phyloP scores from a whole-genome alignment of 139 green algal species.

The Diplosphaera chodatii region DNA sequence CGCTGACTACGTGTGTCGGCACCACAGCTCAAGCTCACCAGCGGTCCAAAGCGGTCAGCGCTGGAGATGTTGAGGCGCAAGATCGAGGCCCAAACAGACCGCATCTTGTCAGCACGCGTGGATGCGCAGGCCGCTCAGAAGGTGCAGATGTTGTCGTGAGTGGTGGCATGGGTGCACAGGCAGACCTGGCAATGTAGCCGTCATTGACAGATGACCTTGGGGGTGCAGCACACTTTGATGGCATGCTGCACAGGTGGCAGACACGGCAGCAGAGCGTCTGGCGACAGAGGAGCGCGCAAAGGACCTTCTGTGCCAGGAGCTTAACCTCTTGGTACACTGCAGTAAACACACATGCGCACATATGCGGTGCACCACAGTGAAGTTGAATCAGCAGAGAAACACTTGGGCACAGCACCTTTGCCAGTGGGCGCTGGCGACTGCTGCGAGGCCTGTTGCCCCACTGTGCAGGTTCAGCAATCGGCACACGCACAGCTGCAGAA shows the following conservation, averaged over 20 bases:
- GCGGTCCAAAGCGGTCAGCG: conserved; percentile 45
- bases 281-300: conserved; percentile 39
- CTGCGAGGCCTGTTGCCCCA: background rate
- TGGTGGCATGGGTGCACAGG: too few species aligned
- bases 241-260: conserved; percentile 17
- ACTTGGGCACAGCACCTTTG: too few species aligned
- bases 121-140: conserved; percentile 28
- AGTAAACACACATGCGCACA: too few species aligned
- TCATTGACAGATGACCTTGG: too few species aligned
- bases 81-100: conserved; percentile 51
- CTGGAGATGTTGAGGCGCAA: conserved; percentile 49
- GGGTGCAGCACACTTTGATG: too few species aligned
- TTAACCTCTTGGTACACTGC: conserved; percentile 42
- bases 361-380: too few species aligned
- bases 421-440: too few species aligned
- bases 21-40: conserved; percentile 32
- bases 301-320: conserved; percentile 50
- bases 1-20: too few species aligned
- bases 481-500: conserved; percentile 41
- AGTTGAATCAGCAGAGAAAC: too few species aligned
- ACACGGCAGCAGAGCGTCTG: conserved; percentile 29
- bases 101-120: conserved; percentile 22
- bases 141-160: too few species aligned
- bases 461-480: conserved; percentile 33
- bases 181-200: too few species aligned